Evolutionary conservation across 352 stramenopile species (phyloP).

Genomic region (Thalassiosira livingstoniorum): DNA sequence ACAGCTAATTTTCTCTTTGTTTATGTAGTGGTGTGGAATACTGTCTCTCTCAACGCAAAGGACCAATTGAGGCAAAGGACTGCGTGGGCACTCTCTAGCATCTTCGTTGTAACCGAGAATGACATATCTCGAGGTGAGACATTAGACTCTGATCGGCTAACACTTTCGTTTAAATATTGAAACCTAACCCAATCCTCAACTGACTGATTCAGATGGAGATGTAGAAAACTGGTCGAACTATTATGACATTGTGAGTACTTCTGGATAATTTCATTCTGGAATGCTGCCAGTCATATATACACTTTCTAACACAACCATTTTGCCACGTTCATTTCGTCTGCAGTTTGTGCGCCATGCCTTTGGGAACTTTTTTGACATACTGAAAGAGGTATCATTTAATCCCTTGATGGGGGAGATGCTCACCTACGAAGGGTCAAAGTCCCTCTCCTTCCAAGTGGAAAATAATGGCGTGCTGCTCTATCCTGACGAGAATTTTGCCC

Average conservation of each 20-base stretch:
- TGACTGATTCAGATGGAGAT: too few relatives aligned
- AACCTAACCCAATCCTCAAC: too few relatives aligned
- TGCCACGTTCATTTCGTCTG: too few relatives aligned
- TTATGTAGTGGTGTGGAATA: constrained; percentile 62
- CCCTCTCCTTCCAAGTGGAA: constrained; percentile 45
- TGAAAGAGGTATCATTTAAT: constrained; percentile 74
- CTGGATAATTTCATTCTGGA: too few relatives aligned
- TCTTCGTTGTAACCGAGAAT: constrained; percentile 61
- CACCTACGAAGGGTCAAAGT: constrained; percentile 61
- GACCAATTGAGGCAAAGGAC: constrained; percentile 83
- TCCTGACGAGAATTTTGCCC: not conserved
- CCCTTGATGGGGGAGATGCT: constrained; percentile 78
- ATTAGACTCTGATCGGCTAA: too few relatives aligned
- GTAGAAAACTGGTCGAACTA: constrained; percentile 53
- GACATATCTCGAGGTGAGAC: constrained; percentile 31
- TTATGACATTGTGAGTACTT: too few relatives aligned
- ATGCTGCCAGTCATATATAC: too few relatives aligned
- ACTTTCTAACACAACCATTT: too few relatives aligned
- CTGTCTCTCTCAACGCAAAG: constrained; percentile 51
- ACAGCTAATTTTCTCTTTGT: too few relatives aligned
- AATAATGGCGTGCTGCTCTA: constrained; percentile 20
- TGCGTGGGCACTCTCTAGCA: constrained; percentile 71
- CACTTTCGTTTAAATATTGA: too few relatives aligned
- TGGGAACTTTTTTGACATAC: constrained; percentile 74
- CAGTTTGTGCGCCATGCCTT: constrained; percentile 84